Percentiles rank a stretch among this genome's conserved stretches.
Evolutionary conservation across 257 asterid species (phyloP).

Genomic region (Nicotiana tabacum): DNA sequence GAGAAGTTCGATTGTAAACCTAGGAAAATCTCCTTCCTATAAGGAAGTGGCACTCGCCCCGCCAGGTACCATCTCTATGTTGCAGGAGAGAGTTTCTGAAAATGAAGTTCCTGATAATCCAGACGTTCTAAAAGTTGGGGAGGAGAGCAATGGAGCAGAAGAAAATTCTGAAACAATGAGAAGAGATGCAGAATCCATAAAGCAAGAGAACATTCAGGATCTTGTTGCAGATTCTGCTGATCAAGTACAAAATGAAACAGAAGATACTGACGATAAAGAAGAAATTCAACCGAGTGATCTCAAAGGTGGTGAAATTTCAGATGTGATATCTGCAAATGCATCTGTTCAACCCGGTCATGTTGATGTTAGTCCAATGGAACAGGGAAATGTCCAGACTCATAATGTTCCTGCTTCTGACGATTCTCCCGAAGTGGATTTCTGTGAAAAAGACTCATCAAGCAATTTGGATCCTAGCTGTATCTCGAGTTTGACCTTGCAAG

Average conservation of each 20-base stretch:
- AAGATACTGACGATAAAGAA: constrained; percentile 29
- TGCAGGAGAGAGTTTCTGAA: constrained; percentile 51
- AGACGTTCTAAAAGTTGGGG: constrained; percentile 34
- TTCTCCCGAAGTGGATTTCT: constrained; percentile 28
- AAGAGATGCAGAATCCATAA: constrained; percentile 31
- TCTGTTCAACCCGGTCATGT: constrained; percentile 24
- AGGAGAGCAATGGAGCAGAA: constrained; percentile 29
- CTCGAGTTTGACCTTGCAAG: constrained; percentile 34
- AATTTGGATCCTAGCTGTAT: constrained; percentile 22
- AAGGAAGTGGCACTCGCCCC: constrained; percentile 98
- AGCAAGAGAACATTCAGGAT: constrained; percentile 32
- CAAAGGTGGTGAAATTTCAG: constrained; percentile 26
- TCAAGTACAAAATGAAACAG: constrained; percentile 35
- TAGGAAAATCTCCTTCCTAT: constrained; percentile 92
- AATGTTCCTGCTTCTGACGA: constrained; percentile 23
- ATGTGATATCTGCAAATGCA: constrained; percentile 25
- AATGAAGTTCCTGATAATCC: constrained; percentile 32
- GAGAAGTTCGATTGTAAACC: constrained; percentile 68
- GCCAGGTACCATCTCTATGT: constrained; percentile 78
- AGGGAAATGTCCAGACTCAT: constrained; percentile 21
- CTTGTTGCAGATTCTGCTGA: constrained; percentile 23
- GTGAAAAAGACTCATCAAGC: constrained; percentile 31
- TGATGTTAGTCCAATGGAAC: constrained; percentile 35
- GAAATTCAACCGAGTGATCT: constrained; percentile 30
- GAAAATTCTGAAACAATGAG: constrained; percentile 22